Conservation (phyloP, 441 rosid genomes). For the Euphorbia corollata region DNA sequence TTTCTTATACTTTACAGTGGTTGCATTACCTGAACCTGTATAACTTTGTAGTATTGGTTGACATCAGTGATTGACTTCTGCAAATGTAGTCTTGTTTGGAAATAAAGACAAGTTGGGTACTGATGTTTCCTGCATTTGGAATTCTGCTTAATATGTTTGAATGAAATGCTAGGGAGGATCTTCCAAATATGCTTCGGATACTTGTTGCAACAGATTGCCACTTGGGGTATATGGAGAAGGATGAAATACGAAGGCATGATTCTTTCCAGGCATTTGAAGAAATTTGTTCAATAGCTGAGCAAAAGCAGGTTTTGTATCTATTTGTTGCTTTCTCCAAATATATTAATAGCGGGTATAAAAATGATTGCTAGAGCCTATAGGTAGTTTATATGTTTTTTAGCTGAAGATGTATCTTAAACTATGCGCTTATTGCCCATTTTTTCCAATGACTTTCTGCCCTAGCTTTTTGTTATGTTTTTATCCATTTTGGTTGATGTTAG, state of each 20-base stretch:
- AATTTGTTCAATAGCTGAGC: slow-evolving; percentile 82
- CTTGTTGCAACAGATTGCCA: slow-evolving; percentile 96
- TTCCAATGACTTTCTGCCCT: not conserved
- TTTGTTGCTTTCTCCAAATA: not conserved
- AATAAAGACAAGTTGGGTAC: not conserved
- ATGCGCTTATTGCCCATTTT: not conserved
- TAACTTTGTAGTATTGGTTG: not conserved
- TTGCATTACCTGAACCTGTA: not conserved
- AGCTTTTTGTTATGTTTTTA: not conserved
- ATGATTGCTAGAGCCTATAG: not conserved
- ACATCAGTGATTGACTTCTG: not conserved
- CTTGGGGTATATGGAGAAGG: slow-evolving; percentile 96
- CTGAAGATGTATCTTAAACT: not conserved
- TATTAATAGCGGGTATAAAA: not conserved
- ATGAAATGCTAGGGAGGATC: slow-evolving; percentile 48
- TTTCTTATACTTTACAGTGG: not conserved
- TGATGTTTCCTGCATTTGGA: not conserved
- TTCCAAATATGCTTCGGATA: slow-evolving; percentile 50
- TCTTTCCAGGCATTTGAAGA: slow-evolving; percentile 92
- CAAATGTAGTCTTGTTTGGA: not conserved
- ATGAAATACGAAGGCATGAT: slow-evolving; percentile 86
- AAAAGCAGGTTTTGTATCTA: slow-evolving; percentile 53
- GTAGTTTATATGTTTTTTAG: not conserved
- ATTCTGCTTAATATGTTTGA: not conserved
- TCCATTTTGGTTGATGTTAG: slow-evolving; percentile 2